Evolutionary conservation across 202 grass and related monocot species (phyloP), one percentile per base, ranked within the genome.

Genomic region (Zizania palustris): DNA sequence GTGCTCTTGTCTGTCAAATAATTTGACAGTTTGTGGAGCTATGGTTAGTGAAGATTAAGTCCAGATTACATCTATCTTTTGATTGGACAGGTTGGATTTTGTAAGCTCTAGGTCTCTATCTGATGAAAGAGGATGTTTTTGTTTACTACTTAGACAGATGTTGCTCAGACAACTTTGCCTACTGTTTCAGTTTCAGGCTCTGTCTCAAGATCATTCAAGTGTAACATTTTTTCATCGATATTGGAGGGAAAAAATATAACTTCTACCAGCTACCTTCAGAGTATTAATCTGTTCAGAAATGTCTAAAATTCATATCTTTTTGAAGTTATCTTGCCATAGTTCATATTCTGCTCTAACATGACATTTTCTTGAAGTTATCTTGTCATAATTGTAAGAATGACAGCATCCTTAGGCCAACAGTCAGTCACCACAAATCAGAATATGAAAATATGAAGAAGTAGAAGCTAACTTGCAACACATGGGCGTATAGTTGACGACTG

Each of bases 1-100:
- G 16, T 34, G 11, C 6, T 66, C 22, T 20, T 50, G 35, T 50
- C 65, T 77, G 36, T 38, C 46, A 28, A 28, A 28, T 28, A 67
- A 67, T 48, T 49, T 44, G 16, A 34, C 28, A 5, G 58, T 46
- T 78, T 42, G 40, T 42, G 4, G 40, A 42, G 6, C 40, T 42
- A 42, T 42, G 40, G 50, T 34, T 33, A 46, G 63, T 34, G 7
- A 11, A 76, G 36, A 48, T 38, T 53, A 61, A 4, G n/a, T 57
- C 21, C 69, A 73, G 58, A 81, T 34, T 51, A 60, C 28, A 16
- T 4, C 43, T 54, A 69, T 3, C 40, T 4, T 72, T 35, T 56
- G 69, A 56, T 56, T 21, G 16, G 10, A 34, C 28, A n/a, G 38
- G n/a, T 48, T 60, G 3, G 5, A 67, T 19, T 41, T 67, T 22